Conservation (phyloP, 768 basidiomycete genomes). For the Floccularia luteovirens region DNA sequence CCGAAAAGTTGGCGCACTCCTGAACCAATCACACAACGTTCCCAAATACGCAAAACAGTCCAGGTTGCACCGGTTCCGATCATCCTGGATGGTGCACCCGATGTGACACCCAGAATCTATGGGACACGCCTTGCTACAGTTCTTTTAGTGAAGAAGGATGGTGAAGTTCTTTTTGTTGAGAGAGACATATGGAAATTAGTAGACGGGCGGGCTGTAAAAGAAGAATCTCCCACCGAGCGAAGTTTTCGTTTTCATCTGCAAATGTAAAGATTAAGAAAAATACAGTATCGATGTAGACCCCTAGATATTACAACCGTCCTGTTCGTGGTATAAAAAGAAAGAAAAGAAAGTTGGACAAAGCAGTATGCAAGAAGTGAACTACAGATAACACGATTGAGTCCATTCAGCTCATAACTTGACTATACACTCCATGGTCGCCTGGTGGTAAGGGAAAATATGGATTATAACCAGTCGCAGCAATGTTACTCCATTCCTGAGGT, state of each 20-base stretch:
- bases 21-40: slow-evolving; percentile 37
- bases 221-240: slow-evolving; percentile 37
- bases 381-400: slow-evolving; percentile 6
- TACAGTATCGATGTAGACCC: background rate
- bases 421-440: slow-evolving; percentile 45
- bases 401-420: slow-evolving; percentile 46
- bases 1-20: slow-evolving; percentile 37
- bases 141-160: slow-evolving; percentile 53
- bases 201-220: slow-evolving; percentile 29
- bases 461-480: slow-evolving; percentile 50
- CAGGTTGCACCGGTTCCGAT: slow-evolving; percentile 47
- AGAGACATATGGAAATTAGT: slow-evolving; percentile 56
- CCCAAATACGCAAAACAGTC: slow-evolving; percentile 55
- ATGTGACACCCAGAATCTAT: slow-evolving; percentile 25
- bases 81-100: slow-evolving; percentile 18
- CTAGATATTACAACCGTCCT: background rate
- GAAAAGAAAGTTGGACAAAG: slow-evolving; percentile 7
- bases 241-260: slow-evolving; percentile 41
- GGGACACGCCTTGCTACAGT: slow-evolving; percentile 73
- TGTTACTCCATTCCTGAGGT: slow-evolving; percentile 55
- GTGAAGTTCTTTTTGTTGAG: slow-evolving; percentile 62
- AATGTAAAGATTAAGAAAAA: slow-evolving; percentile 6
- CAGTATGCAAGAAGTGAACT: slow-evolving; percentile 6
- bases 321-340: slow-evolving; percentile 12
- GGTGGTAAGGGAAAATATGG: slow-evolving; percentile 58